These are phyloP conservation scores for Tremellales sp. DNA, from an alignment of 1,284 basidiomycete genomes.

Conservation along the genomic window DNA sequence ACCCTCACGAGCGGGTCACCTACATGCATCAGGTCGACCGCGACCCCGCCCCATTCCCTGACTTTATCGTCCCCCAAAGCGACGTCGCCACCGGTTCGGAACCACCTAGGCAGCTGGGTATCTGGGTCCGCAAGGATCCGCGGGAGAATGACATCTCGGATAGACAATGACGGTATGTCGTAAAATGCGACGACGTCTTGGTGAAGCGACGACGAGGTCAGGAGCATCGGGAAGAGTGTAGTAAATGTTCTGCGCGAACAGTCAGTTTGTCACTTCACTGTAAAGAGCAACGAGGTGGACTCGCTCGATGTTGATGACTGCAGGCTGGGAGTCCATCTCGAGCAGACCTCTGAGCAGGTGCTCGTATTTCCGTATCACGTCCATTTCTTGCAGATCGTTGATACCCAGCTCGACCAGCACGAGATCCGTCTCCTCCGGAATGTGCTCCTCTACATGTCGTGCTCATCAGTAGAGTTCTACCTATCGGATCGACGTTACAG, in stretches of 20 bases:
- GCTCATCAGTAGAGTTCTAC: background rate
- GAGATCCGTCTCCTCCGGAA: conserved; percentile 38
- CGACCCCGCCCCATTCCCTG: conserved; percentile 33
- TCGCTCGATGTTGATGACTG: conserved; percentile 45
- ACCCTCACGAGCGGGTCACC: conserved; percentile 15
- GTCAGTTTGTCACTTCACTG: background rate
- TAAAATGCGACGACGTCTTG: conserved; percentile 44
- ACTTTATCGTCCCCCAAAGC: conserved; percentile 39
- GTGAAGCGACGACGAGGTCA: conserved; percentile 41
- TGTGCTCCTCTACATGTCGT: conserved; percentile 36
- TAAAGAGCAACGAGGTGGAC: conserved; percentile 9
- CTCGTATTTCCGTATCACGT: conserved; percentile 39
- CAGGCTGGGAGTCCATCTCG: conserved; percentile 38
- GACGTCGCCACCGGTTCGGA: conserved; percentile 37
- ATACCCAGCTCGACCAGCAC: conserved; percentile 44
- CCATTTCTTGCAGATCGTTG: conserved; percentile 36
- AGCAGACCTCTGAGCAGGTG: conserved; percentile 37
- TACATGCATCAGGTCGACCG: conserved; percentile 47
- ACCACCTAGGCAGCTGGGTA: conserved; percentile 40
- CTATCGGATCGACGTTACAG: background rate
- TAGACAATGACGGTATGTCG: conserved; percentile 41
- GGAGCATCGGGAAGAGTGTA: conserved; percentile 39
- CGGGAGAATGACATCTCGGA: conserved; percentile 42
- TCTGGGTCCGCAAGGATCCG: conserved; percentile 38
- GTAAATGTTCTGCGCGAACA: conserved; percentile 39